phyloP scores from a whole-genome alignment of 371 early-diverging fungal genomes.

The Furculomyces boomerangus region DNA sequence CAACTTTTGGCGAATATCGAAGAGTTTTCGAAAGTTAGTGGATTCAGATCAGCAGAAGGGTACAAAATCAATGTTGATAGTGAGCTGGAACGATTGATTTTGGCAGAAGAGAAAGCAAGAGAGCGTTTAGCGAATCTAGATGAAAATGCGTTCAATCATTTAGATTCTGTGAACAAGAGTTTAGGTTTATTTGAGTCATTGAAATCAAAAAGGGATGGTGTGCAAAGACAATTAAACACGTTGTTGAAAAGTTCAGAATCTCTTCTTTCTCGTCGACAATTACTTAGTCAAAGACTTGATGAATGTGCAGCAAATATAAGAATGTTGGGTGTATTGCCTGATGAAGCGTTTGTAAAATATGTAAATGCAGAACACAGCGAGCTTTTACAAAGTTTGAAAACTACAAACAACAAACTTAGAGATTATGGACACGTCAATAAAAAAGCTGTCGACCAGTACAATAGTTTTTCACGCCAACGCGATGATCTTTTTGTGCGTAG shows the following conservation, averaged over 20 bases:
- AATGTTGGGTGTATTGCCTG: constrained; percentile 90
- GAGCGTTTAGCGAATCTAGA: constrained; percentile 12
- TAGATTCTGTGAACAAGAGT: constrained; percentile 19
- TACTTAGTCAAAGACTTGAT: constrained; percentile 68
- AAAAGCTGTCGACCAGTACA: constrained; percentile 93
- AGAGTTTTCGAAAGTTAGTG: constrained; percentile 25
- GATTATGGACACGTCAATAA: constrained; percentile 90
- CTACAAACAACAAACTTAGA: constrained; percentile 65
- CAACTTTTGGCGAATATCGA: constrained; percentile 27
- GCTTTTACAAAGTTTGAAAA: constrained; percentile 49
- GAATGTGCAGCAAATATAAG: constrained; percentile 73
- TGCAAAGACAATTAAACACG: constrained; percentile 8
- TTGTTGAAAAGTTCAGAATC: constrained; percentile 21
- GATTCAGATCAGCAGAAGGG: not conserved
- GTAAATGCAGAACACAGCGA: constrained; percentile 13
- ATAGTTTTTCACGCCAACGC: constrained; percentile 76
- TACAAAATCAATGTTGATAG: not conserved
- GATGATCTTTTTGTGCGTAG: constrained; percentile 65
- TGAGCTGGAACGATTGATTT: constrained; percentile 6
- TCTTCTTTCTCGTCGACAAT: constrained; percentile 51
- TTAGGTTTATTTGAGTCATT: constrained; percentile 14
- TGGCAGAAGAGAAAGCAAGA: constrained; percentile 9
- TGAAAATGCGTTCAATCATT: constrained; percentile 13
- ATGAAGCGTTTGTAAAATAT: constrained; percentile 67
- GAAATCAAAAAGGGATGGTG: constrained; percentile 9